Evolutionary conservation across 768 basidiomycete species (phyloP), one percentile per base, ranked within the genome.

Genomic region (Boletus rex-veris): DNA sequence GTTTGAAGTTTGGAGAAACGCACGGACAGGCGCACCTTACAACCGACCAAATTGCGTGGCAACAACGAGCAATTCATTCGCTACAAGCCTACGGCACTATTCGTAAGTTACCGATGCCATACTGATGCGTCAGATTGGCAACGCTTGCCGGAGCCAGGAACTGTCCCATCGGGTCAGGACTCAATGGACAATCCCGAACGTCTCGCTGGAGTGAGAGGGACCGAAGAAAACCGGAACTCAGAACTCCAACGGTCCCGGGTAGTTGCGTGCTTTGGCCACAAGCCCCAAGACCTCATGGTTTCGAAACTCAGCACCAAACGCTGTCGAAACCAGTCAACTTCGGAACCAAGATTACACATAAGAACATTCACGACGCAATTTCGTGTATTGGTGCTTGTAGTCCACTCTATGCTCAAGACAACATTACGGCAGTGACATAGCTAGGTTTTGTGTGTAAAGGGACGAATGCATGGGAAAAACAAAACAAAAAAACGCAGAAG

Each of bases 41-140:
- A 54, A 33, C 67, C 64, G 66, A 66, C 56, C 42, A 31, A 28
- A 31, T 47, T 37, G 52, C 53, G 48, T 55, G 21, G 19, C 52
- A 35, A 40, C 26, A 40, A 45, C 45, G 18, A 62, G 55, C 59
- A 64, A 69, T 67, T 68, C 58, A 67, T 46, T 66, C 54, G 58
- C 58, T 62, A 40, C 43, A 41, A 35, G 28, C 36, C 26, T 54
- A 54, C 62, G 58, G 58, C 52, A 66, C 26, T 38, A 16, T 45
- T 55, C 55, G 52, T 45, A 53, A 52, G 43, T 52, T 58, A 54
- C 63, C 52, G 48, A 53, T 44, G 50, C 33, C 21, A 35, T 14
- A 35, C 8, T 8, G 28, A 28, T 28, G 33, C 33, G 15, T 42
- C 53, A 54, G 47, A 28, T 18, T 26, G n/a, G 18, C 33, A 14